These are phyloP conservation scores for Colletotrichum sp. DNA, from an alignment of 2,329 filamentous ascomycete species.

Conservation along the genomic window DNA sequence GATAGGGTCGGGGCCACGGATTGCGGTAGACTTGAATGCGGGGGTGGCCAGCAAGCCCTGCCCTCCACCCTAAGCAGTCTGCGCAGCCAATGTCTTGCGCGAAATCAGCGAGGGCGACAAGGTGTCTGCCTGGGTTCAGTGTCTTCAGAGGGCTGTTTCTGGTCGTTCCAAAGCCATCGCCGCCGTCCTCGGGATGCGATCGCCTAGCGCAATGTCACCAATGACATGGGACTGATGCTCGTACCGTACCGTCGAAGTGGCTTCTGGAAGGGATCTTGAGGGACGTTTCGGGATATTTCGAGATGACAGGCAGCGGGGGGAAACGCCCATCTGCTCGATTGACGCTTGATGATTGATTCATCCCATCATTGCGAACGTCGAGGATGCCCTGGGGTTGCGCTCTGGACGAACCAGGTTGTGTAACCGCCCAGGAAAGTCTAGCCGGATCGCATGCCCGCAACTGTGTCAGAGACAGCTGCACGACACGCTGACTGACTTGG, in stretches of 20 bases:
- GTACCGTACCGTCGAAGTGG: neutral
- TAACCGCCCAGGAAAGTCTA: neutral
- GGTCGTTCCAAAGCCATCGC: neutral
- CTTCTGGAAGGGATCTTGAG: neutral
- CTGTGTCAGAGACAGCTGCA: neutral
- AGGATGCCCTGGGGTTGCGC: neutral
- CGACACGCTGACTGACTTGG: neutral
- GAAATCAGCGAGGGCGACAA: neutral
- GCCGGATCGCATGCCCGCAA: neutral
- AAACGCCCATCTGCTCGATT: neutral
- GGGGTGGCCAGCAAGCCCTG: conserved; percentile 1
- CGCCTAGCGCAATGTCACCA: neutral
- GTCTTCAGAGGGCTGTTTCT: neutral
- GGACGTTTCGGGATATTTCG: neutral
- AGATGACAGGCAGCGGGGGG: neutral
- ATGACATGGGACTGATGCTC: neutral
- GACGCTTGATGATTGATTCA: neutral
- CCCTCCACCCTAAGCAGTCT: neutral
- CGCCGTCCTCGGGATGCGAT: neutral
- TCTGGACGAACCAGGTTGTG: neutral
- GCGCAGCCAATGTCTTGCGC: neutral
- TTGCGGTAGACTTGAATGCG: neutral
- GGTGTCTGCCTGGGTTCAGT: neutral
- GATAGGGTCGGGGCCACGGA: neutral
- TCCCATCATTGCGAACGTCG: neutral